Conservation (phyloP, 73 alveolate species). For the Paramecium biaurelia region DNA sequence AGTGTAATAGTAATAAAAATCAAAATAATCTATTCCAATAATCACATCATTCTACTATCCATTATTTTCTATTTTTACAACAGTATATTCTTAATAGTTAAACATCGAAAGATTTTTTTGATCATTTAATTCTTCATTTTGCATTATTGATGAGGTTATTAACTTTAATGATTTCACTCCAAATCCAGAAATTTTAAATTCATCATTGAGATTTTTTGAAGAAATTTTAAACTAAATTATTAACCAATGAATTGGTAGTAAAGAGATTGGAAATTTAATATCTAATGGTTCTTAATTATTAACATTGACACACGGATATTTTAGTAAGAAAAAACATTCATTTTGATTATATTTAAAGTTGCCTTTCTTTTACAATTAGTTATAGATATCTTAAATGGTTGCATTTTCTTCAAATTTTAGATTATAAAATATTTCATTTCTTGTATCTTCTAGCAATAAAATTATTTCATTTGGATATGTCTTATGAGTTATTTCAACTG, state of each 20-base stretch:
- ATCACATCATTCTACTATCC: not conserved
- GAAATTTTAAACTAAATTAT: not conserved
- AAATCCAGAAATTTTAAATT: not conserved
- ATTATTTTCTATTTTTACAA: not conserved
- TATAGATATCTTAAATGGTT: not conserved
- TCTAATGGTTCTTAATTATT: not conserved
- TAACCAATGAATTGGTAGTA: not conserved
- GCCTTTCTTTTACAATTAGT: not conserved
- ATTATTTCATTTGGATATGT: not conserved
- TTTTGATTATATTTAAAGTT: not conserved
- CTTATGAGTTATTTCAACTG: not conserved
- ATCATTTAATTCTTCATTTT: not conserved
- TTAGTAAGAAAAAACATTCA: not conserved
- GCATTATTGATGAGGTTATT: not conserved
- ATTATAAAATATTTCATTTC: not conserved
- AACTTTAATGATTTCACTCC: not conserved
- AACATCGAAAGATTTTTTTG: not conserved
- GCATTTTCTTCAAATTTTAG: not conserved
- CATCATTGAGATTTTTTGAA: not conserved
- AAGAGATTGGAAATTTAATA: not conserved
- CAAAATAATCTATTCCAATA: not conserved
- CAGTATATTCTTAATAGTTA: not conserved
- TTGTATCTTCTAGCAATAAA: not conserved
- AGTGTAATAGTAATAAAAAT: not conserved
- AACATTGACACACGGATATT: not conserved